Percentiles rank a stretch among this genome's conserved stretches.
phyloP scores from a whole-genome alignment of 345 rosid genomes.

The Gossypium sturtianum region DNA sequence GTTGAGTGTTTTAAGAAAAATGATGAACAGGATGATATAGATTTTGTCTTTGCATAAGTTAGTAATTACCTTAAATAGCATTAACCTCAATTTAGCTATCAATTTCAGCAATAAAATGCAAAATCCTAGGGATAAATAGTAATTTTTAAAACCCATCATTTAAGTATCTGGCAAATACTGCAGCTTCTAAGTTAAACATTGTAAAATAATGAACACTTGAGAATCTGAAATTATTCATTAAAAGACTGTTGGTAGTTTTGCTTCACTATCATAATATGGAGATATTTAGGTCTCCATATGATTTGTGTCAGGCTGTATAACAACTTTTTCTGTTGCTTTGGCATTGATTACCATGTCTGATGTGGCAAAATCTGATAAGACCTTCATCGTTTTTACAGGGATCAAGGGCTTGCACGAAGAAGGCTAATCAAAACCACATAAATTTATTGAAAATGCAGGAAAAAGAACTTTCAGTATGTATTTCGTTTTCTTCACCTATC shows the following conservation, averaged over 20 bases:
- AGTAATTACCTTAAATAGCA: not conserved
- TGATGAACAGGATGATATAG: not conserved
- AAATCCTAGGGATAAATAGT: not conserved
- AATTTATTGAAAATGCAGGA: slow-evolving; percentile 56
- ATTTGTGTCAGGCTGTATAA: not conserved
- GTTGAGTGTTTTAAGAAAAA: not conserved
- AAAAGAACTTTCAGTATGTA: slow-evolving; percentile 65
- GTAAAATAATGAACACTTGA: not conserved
- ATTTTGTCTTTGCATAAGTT: not conserved
- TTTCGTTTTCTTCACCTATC: not conserved
- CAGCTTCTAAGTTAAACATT: not conserved
- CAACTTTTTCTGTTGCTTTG: not conserved
- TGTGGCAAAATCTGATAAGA: not conserved
- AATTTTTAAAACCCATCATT: not conserved
- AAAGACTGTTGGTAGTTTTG: not conserved
- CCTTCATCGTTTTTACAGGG: slow-evolving; percentile 36
- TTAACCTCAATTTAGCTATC: not conserved
- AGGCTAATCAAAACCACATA: slow-evolving; percentile 39
- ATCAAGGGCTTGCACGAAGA: slow-evolving; percentile 34
- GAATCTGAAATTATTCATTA: not conserved
- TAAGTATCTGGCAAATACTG: not conserved
- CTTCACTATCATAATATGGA: not conserved
- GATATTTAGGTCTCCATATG: not conserved
- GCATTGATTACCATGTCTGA: not conserved
- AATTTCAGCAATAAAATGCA: not conserved